Base-by-base conservation (phyloP, 2,329 filamentous ascomycete genomes). In the Pseudogymnoascus sp. region DNA sequence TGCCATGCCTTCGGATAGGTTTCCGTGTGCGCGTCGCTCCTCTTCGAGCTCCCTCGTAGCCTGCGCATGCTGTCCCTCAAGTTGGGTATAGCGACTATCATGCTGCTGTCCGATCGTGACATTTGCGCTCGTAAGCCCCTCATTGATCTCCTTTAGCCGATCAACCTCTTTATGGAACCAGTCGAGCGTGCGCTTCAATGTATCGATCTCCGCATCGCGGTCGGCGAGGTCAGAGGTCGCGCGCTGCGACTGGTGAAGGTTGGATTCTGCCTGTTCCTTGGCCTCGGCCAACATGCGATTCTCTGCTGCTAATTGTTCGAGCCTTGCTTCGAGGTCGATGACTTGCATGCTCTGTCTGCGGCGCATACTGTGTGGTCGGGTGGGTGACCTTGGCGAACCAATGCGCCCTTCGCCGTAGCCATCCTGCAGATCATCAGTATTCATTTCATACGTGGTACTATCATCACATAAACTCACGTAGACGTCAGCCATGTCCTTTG, bases 311-410 rank as follows among this genome's bases (percentile, higher is more conserved):
- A 99, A 81, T 75, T 93, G 88, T 69, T 97, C 91, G 69, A 99
- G 83, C 71, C 84, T 86, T 64, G 84, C 82, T 79, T 97, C 92
- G 72, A 99, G 86, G 71, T 99, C 93, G 65, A 97, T 86, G 62
- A 93, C 86, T 78, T 97, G 93, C 87, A 97, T 93, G 82, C 93
- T 97, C 77, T 96, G 94, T 73, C 93, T 90, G 73, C 93, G 92
- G 70, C 93, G 92, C 84, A 99, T 90, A 80, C 92, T 97, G 72
- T 92, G 91, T 70, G 94, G 92, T 76, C 93, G 87, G 69, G 91
- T 96, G 62, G 94, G 94, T 71, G 94, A 97, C 71, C 89, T 87
- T 72, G 93, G 92, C 74, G 92, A 96, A 73, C 87, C 87, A 73
- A 89, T 84, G 72, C 84, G 90, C 76, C 90, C 91, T 78, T 96